These are phyloP conservation scores for Neodidymelliopsis sp. DNA, from an alignment of 2,329 filamentous ascomycete genomes.

Conservation along the genomic window DNA sequence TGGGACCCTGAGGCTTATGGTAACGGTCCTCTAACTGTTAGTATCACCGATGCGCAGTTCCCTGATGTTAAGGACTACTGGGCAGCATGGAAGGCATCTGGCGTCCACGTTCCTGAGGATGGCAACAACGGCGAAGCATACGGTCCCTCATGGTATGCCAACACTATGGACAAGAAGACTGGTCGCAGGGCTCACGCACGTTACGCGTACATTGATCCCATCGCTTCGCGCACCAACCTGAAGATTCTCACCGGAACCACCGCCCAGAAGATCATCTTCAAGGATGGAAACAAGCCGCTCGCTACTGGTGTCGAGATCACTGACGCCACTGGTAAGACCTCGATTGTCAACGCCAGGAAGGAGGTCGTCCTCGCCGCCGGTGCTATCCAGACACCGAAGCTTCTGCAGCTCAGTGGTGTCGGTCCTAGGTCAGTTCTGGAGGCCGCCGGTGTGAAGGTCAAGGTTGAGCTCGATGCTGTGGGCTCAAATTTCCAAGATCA, in stretches of 20 bases:
- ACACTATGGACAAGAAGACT: slow-evolving; percentile 38
- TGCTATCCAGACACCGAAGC: slow-evolving; percentile 63
- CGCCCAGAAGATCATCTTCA: slow-evolving; percentile 32
- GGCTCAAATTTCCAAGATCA: slow-evolving; percentile 48
- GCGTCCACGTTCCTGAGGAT: slow-evolving; percentile 25
- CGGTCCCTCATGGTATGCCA: slow-evolving; percentile 35
- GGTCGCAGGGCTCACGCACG: slow-evolving; percentile 35
- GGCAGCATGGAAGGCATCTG: slow-evolving; percentile 34
- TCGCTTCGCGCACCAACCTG: slow-evolving; percentile 34
- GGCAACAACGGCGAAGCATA: slow-evolving; percentile 35
- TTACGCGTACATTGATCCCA: slow-evolving; percentile 42
- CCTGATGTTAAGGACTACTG: slow-evolving; percentile 36
- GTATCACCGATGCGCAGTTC: slow-evolving; percentile 38
- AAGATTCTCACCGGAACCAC: slow-evolving; percentile 34
- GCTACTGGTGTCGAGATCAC: slow-evolving; percentile 31
- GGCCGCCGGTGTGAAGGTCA: slow-evolving; percentile 36
- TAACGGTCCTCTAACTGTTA: slow-evolving; percentile 35
- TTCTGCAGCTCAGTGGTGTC: slow-evolving; percentile 50
- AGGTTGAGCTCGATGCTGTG: slow-evolving; percentile 40
- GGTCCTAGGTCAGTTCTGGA: slow-evolving; percentile 41
- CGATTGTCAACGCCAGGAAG: slow-evolving; percentile 33
- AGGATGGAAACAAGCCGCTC: slow-evolving; percentile 19
- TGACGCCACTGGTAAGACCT: slow-evolving; percentile 21
- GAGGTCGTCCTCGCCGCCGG: slow-evolving; percentile 69
- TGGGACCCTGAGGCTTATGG: slow-evolving; percentile 36